Conservation (phyloP, 202 grass and related monocot genomes). For the Zoysia matrella region DNA sequence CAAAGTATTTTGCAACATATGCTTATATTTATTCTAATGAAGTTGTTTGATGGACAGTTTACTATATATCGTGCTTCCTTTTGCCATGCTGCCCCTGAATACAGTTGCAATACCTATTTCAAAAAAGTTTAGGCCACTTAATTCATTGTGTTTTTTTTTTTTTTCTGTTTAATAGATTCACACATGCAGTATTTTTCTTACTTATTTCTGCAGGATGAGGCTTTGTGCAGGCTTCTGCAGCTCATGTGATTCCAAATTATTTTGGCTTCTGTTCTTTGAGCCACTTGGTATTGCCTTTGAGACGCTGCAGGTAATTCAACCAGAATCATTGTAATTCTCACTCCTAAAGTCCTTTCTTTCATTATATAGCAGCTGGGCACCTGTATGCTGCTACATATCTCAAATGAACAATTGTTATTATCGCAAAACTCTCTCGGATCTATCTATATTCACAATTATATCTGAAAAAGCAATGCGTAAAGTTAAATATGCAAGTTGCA, state of each 20-base stretch:
- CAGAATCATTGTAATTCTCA: constrained; percentile 16
- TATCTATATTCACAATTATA: background rate
- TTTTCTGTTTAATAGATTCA: no score
- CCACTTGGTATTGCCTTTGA: no score
- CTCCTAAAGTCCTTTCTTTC: constrained; percentile 4
- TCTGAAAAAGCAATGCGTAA: constrained; percentile 2
- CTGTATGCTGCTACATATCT: background rate
- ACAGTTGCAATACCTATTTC: constrained; percentile 9
- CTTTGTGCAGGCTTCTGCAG: no score
- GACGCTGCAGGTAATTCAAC: constrained; percentile 67
- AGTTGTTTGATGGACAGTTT: background rate
- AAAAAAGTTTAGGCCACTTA: constrained; percentile 38
- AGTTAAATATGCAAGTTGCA: background rate
- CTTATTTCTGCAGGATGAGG: no score
- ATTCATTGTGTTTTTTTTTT: background rate
- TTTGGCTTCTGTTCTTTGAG: no score
- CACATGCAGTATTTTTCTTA: no score
- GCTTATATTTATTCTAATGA: constrained; percentile 3
- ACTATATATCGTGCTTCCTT: constrained; percentile 9
- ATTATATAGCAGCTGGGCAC: constrained; percentile 8
- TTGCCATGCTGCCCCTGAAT: background rate
- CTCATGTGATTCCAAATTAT: no score
- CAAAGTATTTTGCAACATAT: constrained; percentile 5
- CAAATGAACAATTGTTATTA: background rate
- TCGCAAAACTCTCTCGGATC: background rate